Evolutionary conservation across 2,329 filamentous ascomycete genomes (phyloP).

Genomic region (Huntiella abstrusa): DNA sequence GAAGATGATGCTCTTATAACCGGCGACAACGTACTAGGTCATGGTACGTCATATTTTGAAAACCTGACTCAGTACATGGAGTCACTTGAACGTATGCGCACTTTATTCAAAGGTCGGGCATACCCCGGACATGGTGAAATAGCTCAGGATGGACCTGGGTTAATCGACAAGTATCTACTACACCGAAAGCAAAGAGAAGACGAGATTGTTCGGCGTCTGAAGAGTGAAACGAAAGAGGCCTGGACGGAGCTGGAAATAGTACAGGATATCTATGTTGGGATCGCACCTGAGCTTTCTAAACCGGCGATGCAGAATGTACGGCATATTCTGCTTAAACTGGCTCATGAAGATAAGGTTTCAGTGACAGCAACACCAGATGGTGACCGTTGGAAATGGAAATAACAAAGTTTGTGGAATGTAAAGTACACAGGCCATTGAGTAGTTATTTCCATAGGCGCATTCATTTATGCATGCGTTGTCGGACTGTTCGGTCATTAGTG

Average conservation of each 20-base stretch:
- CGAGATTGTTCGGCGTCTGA: constrained; percentile 50
- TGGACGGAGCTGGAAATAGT: constrained; percentile 70
- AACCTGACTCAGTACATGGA: constrained; percentile 49
- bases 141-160: constrained; percentile 50
- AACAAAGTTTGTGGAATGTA: too few relatives aligned
- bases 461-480: too few relatives aligned
- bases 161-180: constrained; percentile 63
- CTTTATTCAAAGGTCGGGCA: constrained; percentile 41
- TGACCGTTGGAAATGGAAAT: too few relatives aligned
- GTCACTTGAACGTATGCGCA: constrained; percentile 51
- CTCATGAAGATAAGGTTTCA: constrained; percentile 50
- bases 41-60: constrained; percentile 74
- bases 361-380: too few relatives aligned
- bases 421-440: too few relatives aligned
- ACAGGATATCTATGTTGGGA: constrained; percentile 67
- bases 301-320: constrained; percentile 59
- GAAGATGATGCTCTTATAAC: constrained; percentile 77
- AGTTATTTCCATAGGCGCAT: too few relatives aligned
- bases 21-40: constrained; percentile 73
- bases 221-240: constrained; percentile 14
- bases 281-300: constrained; percentile 54
- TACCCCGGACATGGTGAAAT: constrained; percentile 82
- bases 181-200: constrained; percentile 66
- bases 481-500: too few relatives aligned
- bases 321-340: constrained; percentile 65